Percentiles rank a stretch among this genome's conserved stretches.
These are phyloP conservation scores for Ogataea hybrid DNA, from an alignment of 1,139 yeast species.

Conservation along the genomic window DNA sequence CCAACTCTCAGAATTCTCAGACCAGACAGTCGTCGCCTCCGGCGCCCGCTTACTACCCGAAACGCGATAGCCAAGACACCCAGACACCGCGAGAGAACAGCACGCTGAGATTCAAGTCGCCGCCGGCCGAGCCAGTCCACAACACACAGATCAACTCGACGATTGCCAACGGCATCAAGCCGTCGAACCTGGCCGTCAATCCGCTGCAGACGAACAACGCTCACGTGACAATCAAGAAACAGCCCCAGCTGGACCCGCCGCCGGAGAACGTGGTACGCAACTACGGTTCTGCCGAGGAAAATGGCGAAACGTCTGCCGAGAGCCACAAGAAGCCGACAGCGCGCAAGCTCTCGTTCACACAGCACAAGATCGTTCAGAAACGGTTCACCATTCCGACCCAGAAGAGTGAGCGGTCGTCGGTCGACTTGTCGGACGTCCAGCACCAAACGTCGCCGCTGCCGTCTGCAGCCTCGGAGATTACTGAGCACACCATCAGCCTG, in stretches of 20 bases:
- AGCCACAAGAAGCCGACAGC: neutral
- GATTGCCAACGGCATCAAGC: slow-evolving; percentile 37
- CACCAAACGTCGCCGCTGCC: slow-evolving; percentile 1
- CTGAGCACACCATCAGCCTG: slow-evolving; percentile 6
- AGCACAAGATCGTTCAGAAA: slow-evolving; percentile 7
- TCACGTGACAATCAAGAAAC: slow-evolving; percentile 68
- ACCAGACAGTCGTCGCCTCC: slow-evolving; percentile 1
- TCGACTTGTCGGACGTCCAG: slow-evolving; percentile 20
- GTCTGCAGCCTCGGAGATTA: neutral
- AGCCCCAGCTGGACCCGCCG: slow-evolving; percentile 24
- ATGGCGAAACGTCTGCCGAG: neutral
- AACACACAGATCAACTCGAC: slow-evolving; percentile 21
- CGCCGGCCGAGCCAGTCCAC: slow-evolving; percentile 1
- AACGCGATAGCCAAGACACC: slow-evolving; percentile 16
- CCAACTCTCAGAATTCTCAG: slow-evolving; percentile 32
- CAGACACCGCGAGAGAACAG: neutral
- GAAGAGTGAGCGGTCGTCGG: slow-evolving; percentile 16
- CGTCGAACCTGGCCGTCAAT: slow-evolving; percentile 76
- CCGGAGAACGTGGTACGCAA: slow-evolving; percentile 11
- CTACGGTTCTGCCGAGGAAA: slow-evolving; percentile 36
- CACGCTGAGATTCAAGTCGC: neutral
- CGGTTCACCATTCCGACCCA: slow-evolving; percentile 18
- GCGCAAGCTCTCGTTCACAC: neutral
- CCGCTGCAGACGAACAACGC: slow-evolving; percentile 74
- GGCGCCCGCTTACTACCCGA: slow-evolving; percentile 16